Evolutionary conservation across 306 rosid genomes (phyloP), one percentile per base, ranked within the genome.

Genomic region (Prinsepia uniflora): DNA sequence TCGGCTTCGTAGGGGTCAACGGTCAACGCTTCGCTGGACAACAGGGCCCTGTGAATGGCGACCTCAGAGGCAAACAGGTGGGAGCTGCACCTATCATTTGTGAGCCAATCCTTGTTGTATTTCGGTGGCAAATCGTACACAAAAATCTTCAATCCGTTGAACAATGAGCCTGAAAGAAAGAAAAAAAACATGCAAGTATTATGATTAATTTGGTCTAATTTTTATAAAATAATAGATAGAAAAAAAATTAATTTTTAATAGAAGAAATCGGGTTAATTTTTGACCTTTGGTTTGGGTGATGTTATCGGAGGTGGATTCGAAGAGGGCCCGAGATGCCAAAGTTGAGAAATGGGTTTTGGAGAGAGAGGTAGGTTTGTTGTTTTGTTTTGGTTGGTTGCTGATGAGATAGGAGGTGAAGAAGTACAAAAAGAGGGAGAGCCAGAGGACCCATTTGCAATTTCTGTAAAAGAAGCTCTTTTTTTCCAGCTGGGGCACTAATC

Each of bases 31-130:
- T 81, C 76, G 78, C 96, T 92, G 42, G 84, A 85, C 79, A 89
- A 79, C 48, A 95, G 41, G 1, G 98, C 91, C 36, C 78, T 76
- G 49, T 92, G 98, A 63, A 90, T 85, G 34, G 93, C 96, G 6
- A 92, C 98, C 76, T 92, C 96, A 0, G 98, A 77, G 15, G 96
- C 92, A 52, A 92, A 92, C 53, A 92, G 77, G 63, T 92, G 98
- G 48, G 46, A 86, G 52, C 83, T 74, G 45, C 98, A 88, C 45
- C 96, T 75, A 49, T 75, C 76, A 67, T 88, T 89, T 0, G 72
- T 11, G 8, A 88, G 80, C 96, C 96, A 92, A 22, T 86, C 90
- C 6, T 76, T 77, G 82, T 92, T 90, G 75, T 70, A 92, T 43
- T 72, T 82, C 0, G 89, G 65, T 2, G 96, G 96, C 76, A 92